Evolutionary conservation across 108 stramenopile species (phyloP).

Genomic region (Skeletonema grethae): DNA sequence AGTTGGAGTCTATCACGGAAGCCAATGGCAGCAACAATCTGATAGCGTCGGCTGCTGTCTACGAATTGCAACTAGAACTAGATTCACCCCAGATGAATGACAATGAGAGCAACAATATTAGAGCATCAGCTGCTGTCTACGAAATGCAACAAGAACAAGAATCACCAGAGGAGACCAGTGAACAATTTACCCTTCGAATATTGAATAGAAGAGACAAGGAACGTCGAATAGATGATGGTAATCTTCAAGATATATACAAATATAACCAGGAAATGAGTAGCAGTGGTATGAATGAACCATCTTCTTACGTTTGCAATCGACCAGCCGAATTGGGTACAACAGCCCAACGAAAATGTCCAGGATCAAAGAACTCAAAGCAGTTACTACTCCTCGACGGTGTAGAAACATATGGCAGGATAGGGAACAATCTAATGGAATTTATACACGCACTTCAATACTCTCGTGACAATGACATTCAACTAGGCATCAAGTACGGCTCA

Average conservation of each 20-base stretch:
- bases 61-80: too few relatives aligned
- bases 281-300: background rate
- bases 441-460: slow-evolving; percentile 16
- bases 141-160: background rate
- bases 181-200: background rate
- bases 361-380: background rate
- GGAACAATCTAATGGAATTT: slow-evolving; percentile 28
- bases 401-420: slow-evolving; percentile 13
- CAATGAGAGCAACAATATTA: too few relatives aligned
- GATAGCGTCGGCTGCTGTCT: too few relatives aligned
- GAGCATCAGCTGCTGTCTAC: background rate
- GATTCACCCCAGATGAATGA: too few relatives aligned
- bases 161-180: background rate
- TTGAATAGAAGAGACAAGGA: background rate
- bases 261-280: background rate
- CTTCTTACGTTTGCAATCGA: slow-evolving; percentile 6
- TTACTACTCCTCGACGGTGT: slow-evolving; percentile 13
- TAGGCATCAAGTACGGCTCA: slow-evolving; percentile 15
- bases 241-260: background rate
- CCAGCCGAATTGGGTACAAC: slow-evolving; percentile 11
- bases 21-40: too few relatives aligned
- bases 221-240: background rate
- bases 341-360: slow-evolving; percentile 1
- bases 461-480: slow-evolving; percentile 16
- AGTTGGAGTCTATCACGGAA: background rate